Percentiles rank a stretch among this genome's conserved stretches.
These are phyloP conservation scores for Glarea lozoyensis DNA, from an alignment of 495 filamentous ascomycete species.

Conservation along the genomic window DNA sequence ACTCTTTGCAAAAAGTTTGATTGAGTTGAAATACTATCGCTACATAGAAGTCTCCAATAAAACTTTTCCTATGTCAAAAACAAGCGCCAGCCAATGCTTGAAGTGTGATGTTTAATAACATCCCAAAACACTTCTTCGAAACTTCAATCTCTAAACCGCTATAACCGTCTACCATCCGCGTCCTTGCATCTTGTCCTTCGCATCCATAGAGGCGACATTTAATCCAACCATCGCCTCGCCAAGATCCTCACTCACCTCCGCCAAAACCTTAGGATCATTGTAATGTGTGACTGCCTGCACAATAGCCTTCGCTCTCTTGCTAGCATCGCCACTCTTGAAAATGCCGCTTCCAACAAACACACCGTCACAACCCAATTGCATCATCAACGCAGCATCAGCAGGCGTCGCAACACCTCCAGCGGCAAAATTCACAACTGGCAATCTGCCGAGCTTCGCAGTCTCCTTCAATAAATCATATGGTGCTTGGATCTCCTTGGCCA, in stretches of 20 bases:
- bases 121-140: too few species aligned
- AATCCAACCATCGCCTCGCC: slow-evolving; percentile 96
- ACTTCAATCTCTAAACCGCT: too few species aligned
- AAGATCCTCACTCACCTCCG: slow-evolving; percentile 76
- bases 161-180: slow-evolving; percentile 67
- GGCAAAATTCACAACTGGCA: slow-evolving; percentile 97
- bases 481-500: slow-evolving; percentile 73
- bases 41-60: too few species aligned
- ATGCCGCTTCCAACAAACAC: slow-evolving; percentile 96
- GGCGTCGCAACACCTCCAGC: slow-evolving; percentile 96
- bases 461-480: slow-evolving; percentile 73
- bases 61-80: too few species aligned
- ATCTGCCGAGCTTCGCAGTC: slow-evolving; percentile 74
- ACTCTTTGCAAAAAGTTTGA: too few species aligned
- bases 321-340: slow-evolving; percentile 89
- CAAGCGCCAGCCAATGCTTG: too few species aligned
- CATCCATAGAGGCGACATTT: slow-evolving; percentile 64
- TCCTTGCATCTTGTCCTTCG: slow-evolving; percentile 72
- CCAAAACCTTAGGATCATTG: slow-evolving; percentile 77
- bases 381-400: slow-evolving; percentile 96
- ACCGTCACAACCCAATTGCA: slow-evolving; percentile 96
- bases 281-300: slow-evolving; percentile 90
- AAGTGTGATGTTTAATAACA: too few species aligned
- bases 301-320: slow-evolving; percentile 82
- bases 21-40: too few species aligned